Conservation (phyloP, 2,329 filamentous ascomycete species). For the Penicillium paneum region DNA sequence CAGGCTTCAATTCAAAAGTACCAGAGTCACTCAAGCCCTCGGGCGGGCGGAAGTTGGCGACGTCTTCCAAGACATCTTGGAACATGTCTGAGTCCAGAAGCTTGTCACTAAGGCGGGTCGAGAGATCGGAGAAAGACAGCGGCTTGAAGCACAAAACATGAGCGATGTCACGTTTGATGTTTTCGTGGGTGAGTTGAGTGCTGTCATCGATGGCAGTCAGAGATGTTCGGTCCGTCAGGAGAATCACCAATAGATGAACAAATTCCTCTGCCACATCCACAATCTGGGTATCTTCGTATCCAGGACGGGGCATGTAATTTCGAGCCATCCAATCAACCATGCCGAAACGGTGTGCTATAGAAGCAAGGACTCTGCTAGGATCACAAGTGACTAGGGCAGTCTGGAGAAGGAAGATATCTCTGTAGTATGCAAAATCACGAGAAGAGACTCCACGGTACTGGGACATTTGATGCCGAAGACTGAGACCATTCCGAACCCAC, state of each 20-base stretch:
- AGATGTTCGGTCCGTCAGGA: slow-evolving; percentile 83
- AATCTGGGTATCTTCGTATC: slow-evolving; percentile 82
- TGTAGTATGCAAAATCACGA: slow-evolving; percentile 87
- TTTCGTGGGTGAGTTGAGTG: slow-evolving; percentile 57
- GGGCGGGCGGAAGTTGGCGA: slow-evolving; percentile 83
- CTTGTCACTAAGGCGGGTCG: slow-evolving; percentile 79
- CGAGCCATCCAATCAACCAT: slow-evolving; percentile 85
- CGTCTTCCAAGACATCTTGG: slow-evolving; percentile 75
- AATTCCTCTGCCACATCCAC: slow-evolving; percentile 95
- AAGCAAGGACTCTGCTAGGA: slow-evolving; percentile 77
- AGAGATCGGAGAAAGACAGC: slow-evolving; percentile 89
- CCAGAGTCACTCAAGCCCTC: slow-evolving; percentile 91
- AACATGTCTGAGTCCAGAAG: slow-evolving; percentile 88
- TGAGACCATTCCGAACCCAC: slow-evolving; percentile 98
- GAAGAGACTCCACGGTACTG: slow-evolving; percentile 88
- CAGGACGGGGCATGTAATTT: slow-evolving; percentile 68
- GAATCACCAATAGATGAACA: slow-evolving; percentile 84
- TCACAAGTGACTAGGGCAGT: slow-evolving; percentile 84
- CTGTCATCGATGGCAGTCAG: slow-evolving; percentile 49
- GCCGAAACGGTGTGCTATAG: slow-evolving; percentile 87
- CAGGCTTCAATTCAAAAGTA: slow-evolving; percentile 85
- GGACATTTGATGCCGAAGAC: slow-evolving; percentile 87
- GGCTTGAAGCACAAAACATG: slow-evolving; percentile 97
- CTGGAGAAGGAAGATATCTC: slow-evolving; percentile 91
- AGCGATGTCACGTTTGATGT: slow-evolving; percentile 82